Evolutionary conservation across 305 asterid genomes (phyloP).

Genomic region (Solanum hybrid): DNA sequence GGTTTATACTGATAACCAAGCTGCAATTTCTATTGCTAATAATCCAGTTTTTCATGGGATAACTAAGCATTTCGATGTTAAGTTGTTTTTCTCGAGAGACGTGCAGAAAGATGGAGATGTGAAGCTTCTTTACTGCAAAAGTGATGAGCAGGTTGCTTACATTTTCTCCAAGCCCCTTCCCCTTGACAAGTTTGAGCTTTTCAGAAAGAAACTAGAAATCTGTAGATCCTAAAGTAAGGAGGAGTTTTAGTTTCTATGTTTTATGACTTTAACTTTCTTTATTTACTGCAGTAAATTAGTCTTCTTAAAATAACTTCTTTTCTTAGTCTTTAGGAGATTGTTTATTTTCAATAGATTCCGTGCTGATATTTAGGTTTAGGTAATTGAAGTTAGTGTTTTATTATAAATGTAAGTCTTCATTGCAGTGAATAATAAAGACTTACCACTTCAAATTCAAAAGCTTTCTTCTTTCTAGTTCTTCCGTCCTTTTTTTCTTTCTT

Average conservation of each 20-base stretch:
- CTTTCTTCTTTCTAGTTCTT: background rate
- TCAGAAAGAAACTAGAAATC: background rate
- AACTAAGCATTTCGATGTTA: background rate
- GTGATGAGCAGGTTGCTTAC: background rate
- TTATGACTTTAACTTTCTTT: background rate
- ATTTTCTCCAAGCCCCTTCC: background rate
- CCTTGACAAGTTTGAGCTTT: background rate
- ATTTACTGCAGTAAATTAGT: background rate
- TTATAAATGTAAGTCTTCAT: background rate
- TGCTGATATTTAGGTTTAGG: background rate
- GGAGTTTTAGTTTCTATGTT: background rate
- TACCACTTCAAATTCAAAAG: background rate
- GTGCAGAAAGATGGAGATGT: background rate
- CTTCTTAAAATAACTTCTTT: background rate
- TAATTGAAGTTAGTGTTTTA: background rate
- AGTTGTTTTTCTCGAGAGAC: background rate
- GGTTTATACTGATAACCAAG: background rate
- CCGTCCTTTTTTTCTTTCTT: background rate
- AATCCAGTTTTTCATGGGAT: background rate
- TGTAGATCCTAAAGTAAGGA: background rate
- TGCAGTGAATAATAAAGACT: background rate
- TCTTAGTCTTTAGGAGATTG: background rate
- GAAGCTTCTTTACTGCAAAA: background rate
- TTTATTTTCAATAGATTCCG: background rate
- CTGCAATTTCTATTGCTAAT: too few relatives aligned